phyloP scores from a whole-genome alignment of 192 early-diverging fungal genomes.

The Podochytrium sp. region DNA sequence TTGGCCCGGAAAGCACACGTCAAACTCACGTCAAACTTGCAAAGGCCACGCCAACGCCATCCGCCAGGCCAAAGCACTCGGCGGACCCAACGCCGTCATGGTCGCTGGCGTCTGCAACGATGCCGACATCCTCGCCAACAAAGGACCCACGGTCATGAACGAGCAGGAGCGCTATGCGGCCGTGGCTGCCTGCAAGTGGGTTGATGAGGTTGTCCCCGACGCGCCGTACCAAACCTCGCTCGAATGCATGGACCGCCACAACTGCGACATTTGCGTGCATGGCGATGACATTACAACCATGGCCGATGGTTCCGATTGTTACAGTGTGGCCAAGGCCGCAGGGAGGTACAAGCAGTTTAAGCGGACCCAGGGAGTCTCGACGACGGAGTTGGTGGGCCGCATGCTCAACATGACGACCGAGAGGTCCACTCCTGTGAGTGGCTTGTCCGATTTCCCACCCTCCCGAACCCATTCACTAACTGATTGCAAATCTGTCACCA shows the following conservation, averaged over 20 bases:
- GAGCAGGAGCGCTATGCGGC: constrained; percentile 95
- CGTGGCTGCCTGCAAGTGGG: constrained; percentile 97
- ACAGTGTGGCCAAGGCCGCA: constrained; percentile 93
- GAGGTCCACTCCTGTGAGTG: constrained; percentile 21
- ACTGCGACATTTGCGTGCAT: constrained; percentile 95
- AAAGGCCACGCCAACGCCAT: constrained; percentile 90
- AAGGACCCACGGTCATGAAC: constrained; percentile 96
- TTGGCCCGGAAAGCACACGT: constrained; percentile 50
- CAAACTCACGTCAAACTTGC: constrained; percentile 54
- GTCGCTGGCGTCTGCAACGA: constrained; percentile 98
- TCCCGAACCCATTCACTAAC: neutral
- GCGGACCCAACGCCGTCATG: constrained; percentile 70
- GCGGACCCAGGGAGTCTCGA: constrained; percentile 94
- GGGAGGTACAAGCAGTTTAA: constrained; percentile 95
- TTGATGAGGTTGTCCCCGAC: constrained; percentile 86
- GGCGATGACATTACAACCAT: constrained; percentile 97
- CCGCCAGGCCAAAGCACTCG: constrained; percentile 92
- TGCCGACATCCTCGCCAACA: constrained; percentile 87
- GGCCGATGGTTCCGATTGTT: constrained; percentile 96
- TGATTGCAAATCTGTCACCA: constrained; percentile 42
- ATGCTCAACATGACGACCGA: constrained; percentile 86
- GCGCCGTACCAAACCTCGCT: constrained; percentile 92
- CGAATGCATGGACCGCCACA: constrained; percentile 81
- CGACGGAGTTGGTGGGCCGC: constrained; percentile 93
- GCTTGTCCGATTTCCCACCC: neutral